Base-by-base conservation (phyloP, 495 filamentous ascomycete species). In the Penicillium roqueforti region DNA sequence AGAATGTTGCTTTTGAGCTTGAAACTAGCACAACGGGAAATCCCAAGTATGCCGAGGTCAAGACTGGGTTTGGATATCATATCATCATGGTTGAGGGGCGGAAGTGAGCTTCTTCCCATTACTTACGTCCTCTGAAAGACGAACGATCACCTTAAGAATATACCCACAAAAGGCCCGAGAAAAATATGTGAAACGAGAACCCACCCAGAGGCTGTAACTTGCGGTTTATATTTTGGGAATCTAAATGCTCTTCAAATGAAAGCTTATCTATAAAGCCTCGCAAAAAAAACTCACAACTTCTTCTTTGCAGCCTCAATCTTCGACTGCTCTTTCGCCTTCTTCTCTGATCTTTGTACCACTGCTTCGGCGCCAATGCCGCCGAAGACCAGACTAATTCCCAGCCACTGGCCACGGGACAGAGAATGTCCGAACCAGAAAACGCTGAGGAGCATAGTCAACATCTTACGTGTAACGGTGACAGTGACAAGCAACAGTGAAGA, bases 401-500 rank as follows among this genome's bases (percentile, higher is more conserved):
- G 75, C 88, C 90, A 90, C 73, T 98, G 93, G 76, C 92, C 95
- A 32, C 76, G 70, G 19, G 80, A 86, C 47, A 98, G 76, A 47
- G 80, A 80, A 67, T 98, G 95, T 26, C 95, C 93, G 70, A 97
- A 98, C 76, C 88, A 90, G 47, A 97, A 76, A 23, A 98, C 93
- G 55, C 87, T 92, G 39, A 98, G 79, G 55, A 97, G 87, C 93
- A 98, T 98, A 54, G 91, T 97, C 65, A 97, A 79, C 95, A 98
- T 98, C 76, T 98, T 98, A 58, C 93, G 79, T 40, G 93, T 98
- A 10, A 98, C 93, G 2, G 92, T 98, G 0, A 98, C 91, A 9
- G 93, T 98, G 11, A 97, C 93, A 25, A 98, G 84, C 46, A 97
- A 79, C 51, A 98, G 77, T 8, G 87, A 91, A 31, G 89, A 93